phyloP scores from a whole-genome alignment of 176 grass and related monocot species.

The Dendrocalamus sinicus region DNA sequence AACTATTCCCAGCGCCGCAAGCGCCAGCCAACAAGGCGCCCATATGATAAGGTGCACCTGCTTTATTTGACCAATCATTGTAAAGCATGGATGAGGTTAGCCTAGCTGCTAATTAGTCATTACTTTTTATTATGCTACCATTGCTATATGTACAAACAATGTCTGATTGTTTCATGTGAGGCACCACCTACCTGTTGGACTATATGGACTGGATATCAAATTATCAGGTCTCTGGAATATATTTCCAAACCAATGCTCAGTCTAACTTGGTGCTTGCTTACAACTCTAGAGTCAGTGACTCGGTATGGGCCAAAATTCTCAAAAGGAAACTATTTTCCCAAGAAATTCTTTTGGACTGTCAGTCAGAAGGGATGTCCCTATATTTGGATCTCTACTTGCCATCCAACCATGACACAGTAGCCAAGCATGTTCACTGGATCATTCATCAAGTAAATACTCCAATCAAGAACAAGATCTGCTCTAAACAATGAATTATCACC shows the following conservation, averaged over 20 bases:
- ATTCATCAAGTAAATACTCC: neutral
- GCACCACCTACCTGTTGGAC: constrained; percentile 9
- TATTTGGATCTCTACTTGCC: neutral
- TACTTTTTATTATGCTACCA: constrained; percentile 13
- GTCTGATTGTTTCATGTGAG: constrained; percentile 18
- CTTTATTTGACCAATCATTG: constrained; percentile 50
- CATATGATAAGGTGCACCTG: constrained; percentile 37
- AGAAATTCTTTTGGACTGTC: neutral
- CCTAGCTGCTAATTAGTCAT: constrained; percentile 36
- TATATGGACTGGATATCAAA: constrained; percentile 8
- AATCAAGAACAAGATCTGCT: neutral
- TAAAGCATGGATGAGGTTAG: constrained; percentile 20
- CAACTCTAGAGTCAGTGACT: constrained; percentile 10
- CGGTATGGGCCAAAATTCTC: constrained; percentile 1
- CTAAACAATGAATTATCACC: neutral
- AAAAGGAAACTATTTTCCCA: neutral
- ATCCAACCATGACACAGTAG: neutral
- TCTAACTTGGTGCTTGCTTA: neutral
- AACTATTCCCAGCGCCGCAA: constrained; percentile 29
- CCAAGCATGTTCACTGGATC: neutral
- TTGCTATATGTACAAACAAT: constrained; percentile 26
- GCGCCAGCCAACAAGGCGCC: constrained; percentile 16
- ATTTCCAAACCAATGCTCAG: neutral
- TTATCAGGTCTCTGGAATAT: constrained; percentile 33
- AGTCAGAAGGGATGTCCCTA: neutral